Evolutionary conservation across 2,329 filamentous ascomycete species (phyloP), one percentile per base, ranked within the genome.

Genomic region (Simplicillium aogashimaense): DNA sequence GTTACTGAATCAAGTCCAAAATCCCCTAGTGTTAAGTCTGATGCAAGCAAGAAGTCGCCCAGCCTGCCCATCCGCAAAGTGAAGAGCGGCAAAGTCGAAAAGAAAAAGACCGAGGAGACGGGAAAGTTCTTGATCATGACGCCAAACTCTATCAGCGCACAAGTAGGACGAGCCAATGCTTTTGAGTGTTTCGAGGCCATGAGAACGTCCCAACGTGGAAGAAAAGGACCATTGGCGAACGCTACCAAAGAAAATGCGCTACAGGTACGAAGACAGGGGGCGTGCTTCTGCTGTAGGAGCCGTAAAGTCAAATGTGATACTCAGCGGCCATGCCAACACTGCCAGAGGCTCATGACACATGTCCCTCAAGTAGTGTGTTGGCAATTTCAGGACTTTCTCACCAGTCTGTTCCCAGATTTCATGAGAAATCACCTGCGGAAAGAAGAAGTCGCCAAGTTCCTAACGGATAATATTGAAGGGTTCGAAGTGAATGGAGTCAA

Each of bases 221-320:
- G 74, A 38, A 77, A 77, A 50, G 74, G 74, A 0, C 72, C 73
- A 1, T 54, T 77, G 30, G 68, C 70, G 18, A 62, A 68, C 36
- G 66, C 70, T n/a, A 71, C 65, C 25, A 75, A 75, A 51, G 63
- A 74, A 53, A 69, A 63, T 35, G 74, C 74, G 1, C 60, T 76
- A 3, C 65, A 72, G 41, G 71, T 78, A 10, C 66, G 74, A 13
- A 64, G 72, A 28, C 54, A 64, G 4, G 73, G 74, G 6, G 74
- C 74, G 9, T 78, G 74, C 51, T 77, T 77, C 58, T 74, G 71
- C 57, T 78, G 74, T 50, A 72, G 74, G 50, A 70, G 67, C 42
- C 70, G 74, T 47, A 78, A 78, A 53, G 74, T 78, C 40, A 72
- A 69, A 52, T 77, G 74, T 46, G 71, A 75, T 52, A 66, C 67